A percentile compares a stretch with the other conserved stretches of the same genome.
Evolutionary conservation across 345 rosid species (phyloP).

Genomic region (Lumnitzera racemosa): DNA sequence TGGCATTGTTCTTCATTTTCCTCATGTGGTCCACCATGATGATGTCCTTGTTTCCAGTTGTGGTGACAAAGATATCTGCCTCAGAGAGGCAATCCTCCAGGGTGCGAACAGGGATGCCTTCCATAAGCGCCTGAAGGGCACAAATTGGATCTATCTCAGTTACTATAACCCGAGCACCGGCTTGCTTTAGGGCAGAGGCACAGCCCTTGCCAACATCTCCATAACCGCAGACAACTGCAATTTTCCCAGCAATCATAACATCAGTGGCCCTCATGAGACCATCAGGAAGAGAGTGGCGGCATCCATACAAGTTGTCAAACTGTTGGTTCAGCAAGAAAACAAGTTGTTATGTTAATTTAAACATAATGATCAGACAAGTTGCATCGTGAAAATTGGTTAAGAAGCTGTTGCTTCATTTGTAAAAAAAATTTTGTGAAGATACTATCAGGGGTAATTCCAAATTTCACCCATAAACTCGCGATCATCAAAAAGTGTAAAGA

Average conservation of each 20-base stretch:
- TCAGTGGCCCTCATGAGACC: too few relatives aligned
- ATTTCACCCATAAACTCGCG: too few relatives aligned
- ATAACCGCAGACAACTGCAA: conserved; percentile 59
- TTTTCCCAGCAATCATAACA: conserved; percentile 40
- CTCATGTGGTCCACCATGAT: conserved; percentile 29
- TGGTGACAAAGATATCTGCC: conserved; percentile 62
- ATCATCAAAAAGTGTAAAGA: too few relatives aligned
- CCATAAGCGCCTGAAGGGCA: conserved; percentile 74
- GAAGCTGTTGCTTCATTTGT: too few relatives aligned
- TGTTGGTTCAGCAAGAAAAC: conserved; percentile 32
- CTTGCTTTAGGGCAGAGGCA: conserved; percentile 58
- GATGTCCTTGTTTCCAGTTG: conserved; percentile 72
- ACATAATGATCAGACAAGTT: conserved; percentile 18
- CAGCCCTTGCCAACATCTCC: conserved; percentile 81
- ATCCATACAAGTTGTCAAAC: conserved; percentile 10
- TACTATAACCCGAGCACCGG: conserved; percentile 64
- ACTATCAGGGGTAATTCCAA: too few relatives aligned
- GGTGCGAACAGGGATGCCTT: conserved; percentile 50
- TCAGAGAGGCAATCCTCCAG: conserved; percentile 50
- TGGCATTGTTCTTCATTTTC: conserved; percentile 63
- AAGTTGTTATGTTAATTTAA: conserved; percentile 58
- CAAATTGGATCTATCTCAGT: conserved; percentile 74
- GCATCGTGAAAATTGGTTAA: not conserved
- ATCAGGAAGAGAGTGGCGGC: too few relatives aligned
- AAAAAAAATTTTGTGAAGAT: too few relatives aligned